Evolutionary conservation across 2,329 filamentous ascomycete genomes (phyloP).

Genomic region (Talaromyces rugulosus): DNA sequence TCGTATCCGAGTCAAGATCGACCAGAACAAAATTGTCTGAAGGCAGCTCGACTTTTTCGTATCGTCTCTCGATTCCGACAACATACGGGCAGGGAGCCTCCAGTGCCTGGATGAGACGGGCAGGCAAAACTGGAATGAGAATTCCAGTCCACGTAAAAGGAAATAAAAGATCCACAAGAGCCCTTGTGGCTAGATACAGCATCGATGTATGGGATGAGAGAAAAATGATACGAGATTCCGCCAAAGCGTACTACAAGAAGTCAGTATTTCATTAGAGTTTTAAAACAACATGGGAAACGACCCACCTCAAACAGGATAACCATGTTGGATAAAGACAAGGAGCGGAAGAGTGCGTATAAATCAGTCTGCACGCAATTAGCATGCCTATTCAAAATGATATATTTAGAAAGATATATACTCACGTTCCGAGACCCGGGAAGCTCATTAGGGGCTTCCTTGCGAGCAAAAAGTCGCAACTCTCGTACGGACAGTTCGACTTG

Average conservation of each 20-base stretch:
- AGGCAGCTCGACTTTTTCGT: conserved; percentile 62
- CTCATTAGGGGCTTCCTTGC: conserved; percentile 90
- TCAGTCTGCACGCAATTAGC: conserved; percentile 55
- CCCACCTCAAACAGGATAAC: conserved; percentile 75
- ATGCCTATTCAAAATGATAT: conserved; percentile 9
- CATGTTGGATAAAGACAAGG: conserved; percentile 85
- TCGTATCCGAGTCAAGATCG: conserved; percentile 84
- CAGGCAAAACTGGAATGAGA: conserved; percentile 86
- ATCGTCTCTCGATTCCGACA: conserved; percentile 88
- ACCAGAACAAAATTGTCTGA: conserved; percentile 95
- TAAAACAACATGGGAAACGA: not conserved
- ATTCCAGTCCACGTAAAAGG: conserved; percentile 91
- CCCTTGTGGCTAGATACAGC: conserved; percentile 87
- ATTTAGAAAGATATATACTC: conserved; percentile 14
- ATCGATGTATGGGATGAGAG: conserved; percentile 94
- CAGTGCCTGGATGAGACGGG: conserved; percentile 79
- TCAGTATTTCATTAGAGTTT: not conserved
- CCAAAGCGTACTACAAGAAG: conserved; percentile 63
- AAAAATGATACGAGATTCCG: conserved; percentile 93
- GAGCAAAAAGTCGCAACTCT: conserved; percentile 84
- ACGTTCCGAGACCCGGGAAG: conserved; percentile 79
- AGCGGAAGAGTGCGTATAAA: conserved; percentile 86
- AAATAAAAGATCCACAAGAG: conserved; percentile 80
- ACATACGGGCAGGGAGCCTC: conserved; percentile 97
- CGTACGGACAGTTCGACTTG: conserved; percentile 89